Evolutionary conservation across 495 filamentous ascomycete species (phyloP).

Genomic region (Penicillium taxi): DNA sequence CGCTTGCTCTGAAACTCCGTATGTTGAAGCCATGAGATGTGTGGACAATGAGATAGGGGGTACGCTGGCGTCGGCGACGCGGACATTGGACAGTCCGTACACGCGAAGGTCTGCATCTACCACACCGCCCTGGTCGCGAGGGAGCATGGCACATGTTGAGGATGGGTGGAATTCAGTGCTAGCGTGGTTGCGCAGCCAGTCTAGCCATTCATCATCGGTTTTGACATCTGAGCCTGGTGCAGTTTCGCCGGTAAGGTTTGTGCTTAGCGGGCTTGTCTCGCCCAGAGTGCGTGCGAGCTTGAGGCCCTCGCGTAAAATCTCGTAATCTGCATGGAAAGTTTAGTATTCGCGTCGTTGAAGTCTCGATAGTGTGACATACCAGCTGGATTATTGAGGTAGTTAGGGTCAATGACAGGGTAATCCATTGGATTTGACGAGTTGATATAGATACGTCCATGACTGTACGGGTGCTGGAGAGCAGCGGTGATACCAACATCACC

Average conservation of each 20-base stretch:
- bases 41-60: constrained; percentile 40
- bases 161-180: constrained; percentile 41
- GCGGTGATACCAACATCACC: constrained; percentile 30
- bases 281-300: constrained; percentile 24
- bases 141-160: constrained; percentile 46
- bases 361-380: constrained; percentile 18
- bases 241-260: constrained; percentile 19
- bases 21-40: constrained; percentile 45
- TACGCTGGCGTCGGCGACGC: constrained; percentile 43
- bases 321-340: constrained; percentile 11
- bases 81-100: constrained; percentile 43
- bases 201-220: constrained; percentile 20
- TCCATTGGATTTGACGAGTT: constrained; percentile 28
- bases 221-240: constrained; percentile 16
- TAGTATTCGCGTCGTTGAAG: not conserved
- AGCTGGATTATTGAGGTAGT: constrained; percentile 22
- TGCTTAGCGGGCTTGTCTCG: constrained; percentile 17
- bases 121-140: constrained; percentile 38
- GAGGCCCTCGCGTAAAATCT: constrained; percentile 31
- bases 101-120: constrained; percentile 42
- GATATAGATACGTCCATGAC: constrained; percentile 31
- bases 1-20: constrained; percentile 43
- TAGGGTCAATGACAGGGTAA: constrained; percentile 31
- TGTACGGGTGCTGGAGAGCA: constrained; percentile 29
- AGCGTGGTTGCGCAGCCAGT: constrained; percentile 15